phyloP scores from a whole-genome alignment of 805 yeast genomes.

The Tetrapisispora fleetii region DNA sequence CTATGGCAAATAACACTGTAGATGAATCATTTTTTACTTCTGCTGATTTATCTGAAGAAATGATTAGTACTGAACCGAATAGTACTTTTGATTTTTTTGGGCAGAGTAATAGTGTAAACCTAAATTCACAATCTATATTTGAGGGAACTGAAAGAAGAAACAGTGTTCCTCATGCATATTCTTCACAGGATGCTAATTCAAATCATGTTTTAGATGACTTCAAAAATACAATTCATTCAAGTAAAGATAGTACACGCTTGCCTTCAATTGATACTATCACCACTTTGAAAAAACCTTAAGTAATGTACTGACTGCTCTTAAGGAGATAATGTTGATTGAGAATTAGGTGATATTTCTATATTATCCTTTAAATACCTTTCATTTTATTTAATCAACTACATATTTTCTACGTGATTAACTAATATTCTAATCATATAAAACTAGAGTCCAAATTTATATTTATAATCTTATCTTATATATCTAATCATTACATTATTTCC shows the following conservation, averaged over 20 bases:
- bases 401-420: too few relatives aligned
- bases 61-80: neutral
- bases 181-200: slow-evolving; percentile 12
- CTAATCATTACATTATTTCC: slow-evolving; percentile 6
- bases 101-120: slow-evolving; percentile 13
- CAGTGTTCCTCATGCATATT: slow-evolving; percentile 9
- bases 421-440: neutral
- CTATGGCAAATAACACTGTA: slow-evolving; percentile 8
- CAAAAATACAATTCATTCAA: slow-evolving; percentile 10
- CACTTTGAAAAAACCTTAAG: neutral
- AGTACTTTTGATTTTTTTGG: neutral
- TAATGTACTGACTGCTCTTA: neutral
- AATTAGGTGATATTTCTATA: neutral
- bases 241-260: neutral
- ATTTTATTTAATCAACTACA: too few relatives aligned
- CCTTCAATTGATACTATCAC: neutral
- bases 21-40: slow-evolving; percentile 22
- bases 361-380: too few relatives aligned
- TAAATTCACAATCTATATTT: slow-evolving; percentile 26
- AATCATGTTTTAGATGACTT: slow-evolving; percentile 19
- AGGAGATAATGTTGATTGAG: neutral
- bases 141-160: slow-evolving; percentile 9
- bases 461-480: neutral
- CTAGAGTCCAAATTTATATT: too few relatives aligned
- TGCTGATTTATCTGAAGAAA: slow-evolving; percentile 21